Conservation (phyloP, 2,329 filamentous ascomycete genomes). For the Penicillium sp. region DNA sequence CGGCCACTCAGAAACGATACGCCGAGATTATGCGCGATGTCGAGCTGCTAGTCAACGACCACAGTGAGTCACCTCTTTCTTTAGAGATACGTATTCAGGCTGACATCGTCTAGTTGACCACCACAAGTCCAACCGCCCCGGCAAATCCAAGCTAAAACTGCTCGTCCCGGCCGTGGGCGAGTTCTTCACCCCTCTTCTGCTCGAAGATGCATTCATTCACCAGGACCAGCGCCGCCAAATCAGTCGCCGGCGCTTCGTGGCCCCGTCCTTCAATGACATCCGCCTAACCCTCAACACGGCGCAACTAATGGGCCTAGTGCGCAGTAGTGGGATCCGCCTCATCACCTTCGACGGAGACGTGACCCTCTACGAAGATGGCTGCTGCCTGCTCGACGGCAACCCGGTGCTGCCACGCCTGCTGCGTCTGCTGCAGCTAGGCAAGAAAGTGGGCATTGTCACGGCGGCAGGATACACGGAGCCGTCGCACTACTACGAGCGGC, state of each 20-base stretch:
- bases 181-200: conserved; percentile 84
- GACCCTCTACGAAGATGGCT: conserved; percentile 88
- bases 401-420: conserved; percentile 68
- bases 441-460: conserved; percentile 91
- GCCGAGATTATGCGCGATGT: conserved; percentile 94
- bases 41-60: conserved; percentile 84
- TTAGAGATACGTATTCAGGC: neutral
- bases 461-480: conserved; percentile 92
- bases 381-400: conserved; percentile 69
- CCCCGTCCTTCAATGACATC: conserved; percentile 95
- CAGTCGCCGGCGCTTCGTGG: conserved; percentile 85
- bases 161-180: conserved; percentile 87
- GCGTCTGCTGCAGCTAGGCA: conserved; percentile 70
- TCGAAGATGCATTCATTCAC: conserved; percentile 86
- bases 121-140: conserved; percentile 59
- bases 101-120: conserved; percentile 57
- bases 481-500: conserved; percentile 76
- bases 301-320: conserved; percentile 86
- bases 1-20: conserved; percentile 80
- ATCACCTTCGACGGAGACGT: conserved; percentile 98
- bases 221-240: conserved; percentile 85
- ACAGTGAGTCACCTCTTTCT: conserved; percentile 57
- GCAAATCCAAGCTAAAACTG: conserved; percentile 85
- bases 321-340: conserved; percentile 66
- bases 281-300: conserved; percentile 90